These are phyloP conservation scores for Sordaria brevicollis DNA, from an alignment of 495 filamentous ascomycete genomes.

Conservation along the genomic window DNA sequence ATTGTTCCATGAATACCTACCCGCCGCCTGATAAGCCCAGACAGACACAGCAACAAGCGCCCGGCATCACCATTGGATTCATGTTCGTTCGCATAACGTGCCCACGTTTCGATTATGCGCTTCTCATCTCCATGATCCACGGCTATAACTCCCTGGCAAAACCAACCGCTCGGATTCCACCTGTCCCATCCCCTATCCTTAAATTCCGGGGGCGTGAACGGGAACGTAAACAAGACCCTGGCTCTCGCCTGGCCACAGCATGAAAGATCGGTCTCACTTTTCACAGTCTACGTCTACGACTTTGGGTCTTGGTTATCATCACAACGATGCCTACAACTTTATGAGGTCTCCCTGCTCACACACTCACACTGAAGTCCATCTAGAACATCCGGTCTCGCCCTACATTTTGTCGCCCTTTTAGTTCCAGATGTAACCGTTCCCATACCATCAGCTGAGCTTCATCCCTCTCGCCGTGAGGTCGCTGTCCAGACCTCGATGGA, in stretches of 20 bases:
- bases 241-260: not conserved
- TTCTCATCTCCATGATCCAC: not conserved
- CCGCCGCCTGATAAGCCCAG: not conserved
- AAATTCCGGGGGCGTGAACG: not conserved
- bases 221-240: not conserved
- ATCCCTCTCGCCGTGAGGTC: not conserved
- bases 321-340: not conserved
- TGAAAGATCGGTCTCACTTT: not conserved
- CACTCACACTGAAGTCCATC: not conserved
- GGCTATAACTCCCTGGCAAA: not conserved
- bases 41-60: not conserved
- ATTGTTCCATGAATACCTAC: not conserved
- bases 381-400: not conserved
- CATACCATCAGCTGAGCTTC: not conserved
- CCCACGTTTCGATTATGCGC: not conserved
- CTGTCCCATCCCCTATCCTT: not conserved
- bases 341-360: not conserved
- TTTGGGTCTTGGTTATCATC: not conserved
- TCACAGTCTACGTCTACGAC: not conserved
- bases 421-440: not conserved
- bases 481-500: not conserved
- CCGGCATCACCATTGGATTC: not conserved
- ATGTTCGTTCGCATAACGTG: not conserved
- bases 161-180: not conserved
- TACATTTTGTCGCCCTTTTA: not conserved